Percentiles rank a stretch among this genome's conserved stretches.
These are phyloP conservation scores for Aspergillus calidoustus DNA, from an alignment of 2,329 filamentous ascomycete genomes.

Conservation along the genomic window DNA sequence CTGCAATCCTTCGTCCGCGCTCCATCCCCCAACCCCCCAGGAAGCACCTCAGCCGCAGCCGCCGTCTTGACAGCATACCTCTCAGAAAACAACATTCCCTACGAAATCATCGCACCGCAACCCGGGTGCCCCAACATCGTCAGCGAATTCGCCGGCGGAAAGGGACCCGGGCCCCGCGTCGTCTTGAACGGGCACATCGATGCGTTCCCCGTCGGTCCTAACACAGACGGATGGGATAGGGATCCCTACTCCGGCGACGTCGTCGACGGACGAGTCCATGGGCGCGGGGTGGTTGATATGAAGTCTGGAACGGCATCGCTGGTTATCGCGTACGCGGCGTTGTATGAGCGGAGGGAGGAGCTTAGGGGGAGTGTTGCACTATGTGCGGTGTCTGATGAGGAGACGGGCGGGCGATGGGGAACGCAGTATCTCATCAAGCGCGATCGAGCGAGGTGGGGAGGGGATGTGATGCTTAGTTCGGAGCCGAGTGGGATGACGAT, in stretches of 20 bases:
- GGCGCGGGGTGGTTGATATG: conserved; percentile 50
- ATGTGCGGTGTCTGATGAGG: background rate
- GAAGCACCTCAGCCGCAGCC: background rate
- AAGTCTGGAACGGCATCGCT: conserved; percentile 49
- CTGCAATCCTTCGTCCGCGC: background rate
- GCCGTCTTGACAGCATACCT: background rate
- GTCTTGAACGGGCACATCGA: conserved; percentile 52
- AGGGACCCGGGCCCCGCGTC: conserved; percentile 34
- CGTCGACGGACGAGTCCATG: conserved; percentile 39
- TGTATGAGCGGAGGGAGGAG: conserved; percentile 27
- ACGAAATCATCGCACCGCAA: background rate
- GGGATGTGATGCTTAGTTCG: conserved; percentile 45
- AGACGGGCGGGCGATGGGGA: background rate
- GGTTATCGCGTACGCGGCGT: conserved; percentile 44
- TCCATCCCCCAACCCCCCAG: background rate
- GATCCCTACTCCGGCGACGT: conserved; percentile 28
- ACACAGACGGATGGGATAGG: conserved; percentile 42
- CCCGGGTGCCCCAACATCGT: background rate
- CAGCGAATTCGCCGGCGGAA: conserved; percentile 3
- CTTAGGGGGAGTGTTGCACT: background rate
- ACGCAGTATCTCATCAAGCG: background rate
- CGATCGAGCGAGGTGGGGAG: conserved; percentile 41
- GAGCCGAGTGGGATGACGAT: conserved; percentile 47
- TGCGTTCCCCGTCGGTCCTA: conserved; percentile 42
- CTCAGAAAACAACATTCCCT: background rate